Base-by-base conservation (phyloP, 495 filamentous ascomycete genomes). In the Xylaria venustula region DNA sequence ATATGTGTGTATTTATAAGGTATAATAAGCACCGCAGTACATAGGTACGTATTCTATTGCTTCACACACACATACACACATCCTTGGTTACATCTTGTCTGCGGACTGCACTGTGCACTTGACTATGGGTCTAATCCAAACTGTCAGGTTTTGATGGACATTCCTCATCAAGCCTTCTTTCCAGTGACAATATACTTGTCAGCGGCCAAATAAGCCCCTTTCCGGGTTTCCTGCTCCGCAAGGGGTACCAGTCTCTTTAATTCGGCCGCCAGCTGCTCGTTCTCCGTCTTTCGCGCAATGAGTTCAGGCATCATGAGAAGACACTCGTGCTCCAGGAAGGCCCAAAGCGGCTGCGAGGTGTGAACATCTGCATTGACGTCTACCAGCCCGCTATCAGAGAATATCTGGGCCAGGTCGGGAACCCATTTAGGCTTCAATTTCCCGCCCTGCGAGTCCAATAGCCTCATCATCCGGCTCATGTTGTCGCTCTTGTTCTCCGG, bases 261-360 rank as follows among this genome's bases (percentile, higher is more conserved):
- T 48, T 52, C 30, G 3, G 50, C 11, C 37, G 53, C 60, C 53
- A 63, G 57, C 36, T 63, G 19, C 46, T 56, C 45, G 28, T 51
- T 63, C 34, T 63, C 17, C 6, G 53, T 63, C 46, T 63, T 63
- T 9, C 60, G 52, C 7, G 60, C 60, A 34, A 57, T 52, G 9
- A 63, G 45, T 37, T 63, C 60, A 25, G 53, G 58, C 22, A 54
- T 61, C 17, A 55, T 55, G 2, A 58, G 41, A 20, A 12, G 22
- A 25, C 22, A 14, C 12, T 58, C 54, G 45, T 50, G 55, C 32
- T 40, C 36, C 47, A 63, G 44, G 44, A 44, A 63, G 7, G 26
- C 60, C 7, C 30, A 32, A 15, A 37, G 41, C 19, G 53, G 60
- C 32, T 28, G 46, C 1, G 60, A 20, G 22, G 44, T 46, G 20